These are phyloP conservation scores for Apium graveolens DNA, from an alignment of 129 eudicot species.

Conservation along the genomic window DNA sequence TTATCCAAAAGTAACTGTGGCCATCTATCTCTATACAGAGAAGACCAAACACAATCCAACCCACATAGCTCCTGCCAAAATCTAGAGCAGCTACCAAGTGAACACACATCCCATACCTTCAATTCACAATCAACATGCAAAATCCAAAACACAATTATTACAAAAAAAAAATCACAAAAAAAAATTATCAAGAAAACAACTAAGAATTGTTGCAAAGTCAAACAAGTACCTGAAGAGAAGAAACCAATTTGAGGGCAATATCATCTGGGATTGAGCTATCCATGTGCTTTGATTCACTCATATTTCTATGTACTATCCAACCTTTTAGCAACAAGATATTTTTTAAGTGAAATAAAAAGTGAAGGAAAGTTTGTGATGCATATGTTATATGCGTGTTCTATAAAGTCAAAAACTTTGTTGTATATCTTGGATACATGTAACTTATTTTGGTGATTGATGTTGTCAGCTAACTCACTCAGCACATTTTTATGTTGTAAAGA, in stretches of 20 bases:
- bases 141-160: conserved; percentile 7
- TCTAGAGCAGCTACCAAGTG: conserved; percentile 70
- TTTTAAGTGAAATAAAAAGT: neutral
- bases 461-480: neutral
- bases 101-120: conserved; percentile 71
- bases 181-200: neutral
- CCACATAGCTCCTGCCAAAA: conserved; percentile 88
- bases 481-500: neutral
- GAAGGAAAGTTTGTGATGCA: neutral
- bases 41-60: conserved; percentile 73
- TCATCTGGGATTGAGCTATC: conserved; percentile 56
- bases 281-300: conserved; percentile 24
- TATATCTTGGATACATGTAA: neutral
- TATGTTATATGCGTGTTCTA: neutral
- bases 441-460: neutral
- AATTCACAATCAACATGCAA: neutral
- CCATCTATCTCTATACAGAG: conserved; percentile 72
- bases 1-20: conserved; percentile 35
- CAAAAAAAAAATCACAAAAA: neutral
- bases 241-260: conserved; percentile 68
- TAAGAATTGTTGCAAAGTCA: neutral
- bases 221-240: conserved; percentile 51
- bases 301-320: neutral
- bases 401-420: neutral
- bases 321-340: neutral